phyloP scores from a whole-genome alignment of 805 yeast genomes.

The Hermanozyma aechmeae region DNA sequence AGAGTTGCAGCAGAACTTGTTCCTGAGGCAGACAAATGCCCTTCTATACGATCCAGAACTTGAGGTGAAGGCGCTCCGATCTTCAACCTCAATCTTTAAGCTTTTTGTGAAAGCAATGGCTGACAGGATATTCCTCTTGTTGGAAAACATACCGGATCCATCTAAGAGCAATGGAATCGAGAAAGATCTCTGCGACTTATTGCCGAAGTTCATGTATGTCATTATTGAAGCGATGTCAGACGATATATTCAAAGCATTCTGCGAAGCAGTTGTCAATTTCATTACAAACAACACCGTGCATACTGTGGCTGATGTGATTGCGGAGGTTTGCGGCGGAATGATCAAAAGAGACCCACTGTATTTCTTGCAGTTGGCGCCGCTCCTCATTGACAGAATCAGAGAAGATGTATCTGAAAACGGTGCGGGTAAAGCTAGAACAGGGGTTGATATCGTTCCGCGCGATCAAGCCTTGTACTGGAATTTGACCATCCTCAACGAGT shows the following conservation, averaged over 20 bases:
- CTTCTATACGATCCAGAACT: conserved; percentile 34
- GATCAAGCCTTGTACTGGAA: conserved; percentile 73
- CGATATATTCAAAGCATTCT: conserved; percentile 38
- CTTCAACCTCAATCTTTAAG: conserved; percentile 66
- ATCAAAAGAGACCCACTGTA: conserved; percentile 52
- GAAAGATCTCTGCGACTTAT: conserved; percentile 26
- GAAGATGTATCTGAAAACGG: conserved; percentile 67
- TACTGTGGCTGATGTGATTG: conserved; percentile 55
- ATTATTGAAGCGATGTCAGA: conserved; percentile 51
- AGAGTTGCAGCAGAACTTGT: conserved; percentile 37
- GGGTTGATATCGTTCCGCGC: conserved; percentile 59
- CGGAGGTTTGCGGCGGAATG: conserved; percentile 64
- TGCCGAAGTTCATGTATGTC: conserved; percentile 28
- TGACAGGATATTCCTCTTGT: conserved; percentile 48
- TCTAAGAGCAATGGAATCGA: conserved; percentile 44
- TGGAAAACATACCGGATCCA: conserved; percentile 63
- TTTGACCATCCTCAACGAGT: conserved; percentile 58
- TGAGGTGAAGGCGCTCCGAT: conserved; percentile 50
- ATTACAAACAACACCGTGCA: conserved; percentile 50
- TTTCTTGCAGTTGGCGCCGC: conserved; percentile 33
- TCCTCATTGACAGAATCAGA: conserved; percentile 43
- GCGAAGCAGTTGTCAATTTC: conserved; percentile 44
- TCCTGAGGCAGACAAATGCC: conserved; percentile 9
- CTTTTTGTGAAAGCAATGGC: conserved; percentile 48
- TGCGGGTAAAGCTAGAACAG: conserved; percentile 69